These are phyloP conservation scores for Lojkania enalia DNA, from an alignment of 2,329 filamentous ascomycete genomes.

Conservation along the genomic window DNA sequence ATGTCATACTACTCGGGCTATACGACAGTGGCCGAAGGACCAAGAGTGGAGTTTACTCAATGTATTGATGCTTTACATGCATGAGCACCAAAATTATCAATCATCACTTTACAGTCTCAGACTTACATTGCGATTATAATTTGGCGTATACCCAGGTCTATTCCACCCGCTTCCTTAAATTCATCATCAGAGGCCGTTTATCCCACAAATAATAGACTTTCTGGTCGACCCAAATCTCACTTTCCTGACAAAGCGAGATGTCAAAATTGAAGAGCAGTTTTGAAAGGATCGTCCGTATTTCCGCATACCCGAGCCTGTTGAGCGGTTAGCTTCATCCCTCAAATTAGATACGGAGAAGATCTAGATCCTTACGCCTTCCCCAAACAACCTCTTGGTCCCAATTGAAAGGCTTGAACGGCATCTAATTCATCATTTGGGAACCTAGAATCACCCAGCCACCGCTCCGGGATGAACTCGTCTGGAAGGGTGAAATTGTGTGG, in stretches of 20 bases:
- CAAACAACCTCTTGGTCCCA: conserved; percentile 24
- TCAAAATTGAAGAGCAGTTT: conserved; percentile 22
- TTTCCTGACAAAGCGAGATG: conserved; percentile 16
- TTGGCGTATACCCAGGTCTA: too few relatives aligned
- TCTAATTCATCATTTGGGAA: conserved; percentile 13
- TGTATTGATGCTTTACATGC: too few relatives aligned
- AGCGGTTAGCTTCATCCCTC: neutral
- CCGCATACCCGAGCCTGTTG: conserved; percentile 21
- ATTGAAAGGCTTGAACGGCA: conserved; percentile 20
- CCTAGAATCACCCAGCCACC: conserved; percentile 25
- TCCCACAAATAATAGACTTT: neutral
- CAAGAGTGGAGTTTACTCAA: too few relatives aligned
- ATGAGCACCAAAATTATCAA: too few relatives aligned
- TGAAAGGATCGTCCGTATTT: conserved; percentile 22
- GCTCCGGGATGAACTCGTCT: conserved; percentile 24
- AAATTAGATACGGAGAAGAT: neutral
- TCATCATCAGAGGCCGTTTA: neutral
- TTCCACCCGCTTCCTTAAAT: neutral
- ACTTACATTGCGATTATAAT: too few relatives aligned
- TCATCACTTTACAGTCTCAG: too few relatives aligned
- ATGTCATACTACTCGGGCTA: too few relatives aligned
- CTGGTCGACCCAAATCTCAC: conserved; percentile 13
- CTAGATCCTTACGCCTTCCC: conserved; percentile 7
- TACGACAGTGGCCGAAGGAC: too few relatives aligned
- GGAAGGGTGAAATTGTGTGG: conserved; percentile 19